Evolutionary conservation across 2,329 filamentous ascomycete species (phyloP).

Genomic region (Leptographium flavum): DNA sequence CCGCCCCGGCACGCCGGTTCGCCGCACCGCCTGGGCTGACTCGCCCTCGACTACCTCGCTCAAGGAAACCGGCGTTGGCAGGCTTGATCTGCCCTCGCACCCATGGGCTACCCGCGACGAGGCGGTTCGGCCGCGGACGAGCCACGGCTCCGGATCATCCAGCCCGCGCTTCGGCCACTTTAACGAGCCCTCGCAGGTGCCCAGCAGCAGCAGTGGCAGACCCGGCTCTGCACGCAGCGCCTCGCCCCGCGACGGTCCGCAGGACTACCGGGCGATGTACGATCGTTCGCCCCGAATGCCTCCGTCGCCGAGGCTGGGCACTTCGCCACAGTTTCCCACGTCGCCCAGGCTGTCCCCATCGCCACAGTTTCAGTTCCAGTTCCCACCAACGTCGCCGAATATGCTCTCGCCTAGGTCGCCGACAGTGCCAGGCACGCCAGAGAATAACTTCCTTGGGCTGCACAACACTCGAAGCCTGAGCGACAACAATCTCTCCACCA

Average conservation of each 20-base stretch:
- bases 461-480: constrained; percentile 1
- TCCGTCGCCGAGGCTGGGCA: constrained; percentile 7
- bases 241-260: too few species aligned
- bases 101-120: constrained; percentile 4
- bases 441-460: not conserved
- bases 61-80: constrained; percentile 23
- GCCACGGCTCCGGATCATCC: not conserved
- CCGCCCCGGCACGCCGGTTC: constrained; percentile 27
- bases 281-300: too few species aligned
- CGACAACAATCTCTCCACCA: constrained; percentile 6
- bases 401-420: too few species aligned
- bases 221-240: too few species aligned
- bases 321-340: too few species aligned
- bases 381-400: too few species aligned
- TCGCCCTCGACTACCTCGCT: constrained; percentile 7
- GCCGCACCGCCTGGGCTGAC: constrained; percentile 1
- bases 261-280: too few species aligned
- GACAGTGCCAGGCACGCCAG: too few species aligned
- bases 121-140: not conserved
- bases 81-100: constrained; percentile 22
- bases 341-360: not conserved
- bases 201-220: too few species aligned
- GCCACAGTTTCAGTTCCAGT: too few species aligned
- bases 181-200: too few species aligned
- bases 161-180: too few species aligned